Evolutionary conservation across 345 rosid species (phyloP), one percentile per base, ranked within the genome.

Genomic region (Erysimum cheiranthoides): DNA sequence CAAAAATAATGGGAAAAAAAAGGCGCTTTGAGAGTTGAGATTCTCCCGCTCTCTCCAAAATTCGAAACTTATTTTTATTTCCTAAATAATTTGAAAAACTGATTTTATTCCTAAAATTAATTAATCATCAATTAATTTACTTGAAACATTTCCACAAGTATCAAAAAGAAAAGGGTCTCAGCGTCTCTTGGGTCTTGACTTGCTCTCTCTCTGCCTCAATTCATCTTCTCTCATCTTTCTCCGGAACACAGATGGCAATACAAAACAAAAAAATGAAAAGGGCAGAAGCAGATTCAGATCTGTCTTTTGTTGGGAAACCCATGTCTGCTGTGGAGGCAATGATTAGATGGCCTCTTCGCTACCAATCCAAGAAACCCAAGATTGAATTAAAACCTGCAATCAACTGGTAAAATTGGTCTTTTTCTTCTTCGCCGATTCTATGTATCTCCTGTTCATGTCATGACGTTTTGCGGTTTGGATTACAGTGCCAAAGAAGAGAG

Each of bases 291-390:
- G 69, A 79, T 10, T 5, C 80, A 5, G 77, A 82, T 5, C 70
- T 40, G 2, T 40, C 25, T 3, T 60, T 85, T 4, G 11, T 38
- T 6, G 84, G 84, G 1, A 21, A 61, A 2, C 83, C 81, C 0
- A 13, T 83, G 53, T 36, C 84, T 0, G 47, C 13, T 4, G 57
- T 35, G 0, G 84, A 83, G 70, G 82, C 88, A 4, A 10, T 9
- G 8, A 1, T 27, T 6, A 64, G 8, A 60, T 85, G 86, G 85
- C 88, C 85, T 14, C 27, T 12, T 8, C 77, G 81, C 12, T 72
- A 78, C 47, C 30, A 4, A 1, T 59, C 2, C 27, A 32, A 14
- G 36, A 56, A 9, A 46, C 17, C 50, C 0, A 45, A 45, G 50
- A 3, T 45, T 6, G 4, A 13, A 5, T 42, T 8, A 34, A 50